Evolutionary conservation across 163 green algal species (phyloP).

Genomic region (Scenedesmus sp.): DNA sequence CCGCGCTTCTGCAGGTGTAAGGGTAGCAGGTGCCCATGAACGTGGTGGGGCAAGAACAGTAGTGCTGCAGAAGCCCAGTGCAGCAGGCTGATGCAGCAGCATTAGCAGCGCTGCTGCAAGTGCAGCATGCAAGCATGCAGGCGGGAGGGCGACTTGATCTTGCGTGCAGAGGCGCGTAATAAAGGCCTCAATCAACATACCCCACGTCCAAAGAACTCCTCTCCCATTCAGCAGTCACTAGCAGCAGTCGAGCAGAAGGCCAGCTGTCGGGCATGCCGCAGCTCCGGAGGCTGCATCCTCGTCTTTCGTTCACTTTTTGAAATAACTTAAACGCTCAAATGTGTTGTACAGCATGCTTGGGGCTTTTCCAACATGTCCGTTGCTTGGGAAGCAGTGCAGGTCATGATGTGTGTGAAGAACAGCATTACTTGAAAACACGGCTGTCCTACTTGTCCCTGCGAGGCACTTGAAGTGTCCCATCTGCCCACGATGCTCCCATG

Average conservation of each 20-base stretch:
- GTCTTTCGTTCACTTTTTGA: neutral
- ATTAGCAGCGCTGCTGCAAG: neutral
- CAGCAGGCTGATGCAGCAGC: neutral
- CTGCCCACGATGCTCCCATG: neutral
- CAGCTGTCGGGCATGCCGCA: neutral
- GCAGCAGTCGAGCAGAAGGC: conserved; percentile 4
- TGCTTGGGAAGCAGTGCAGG: neutral
- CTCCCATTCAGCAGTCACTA: conserved; percentile 24
- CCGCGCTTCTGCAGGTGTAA: conserved; percentile 36
- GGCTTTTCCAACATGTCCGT: neutral
- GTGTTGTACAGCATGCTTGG: neutral
- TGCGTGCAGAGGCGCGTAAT: neutral
- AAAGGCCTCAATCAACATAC: neutral
- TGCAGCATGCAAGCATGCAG: neutral
- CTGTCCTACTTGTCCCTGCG: neutral
- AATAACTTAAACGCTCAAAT: neutral
- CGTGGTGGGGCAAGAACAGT: too few species aligned
- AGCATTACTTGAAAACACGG: neutral
- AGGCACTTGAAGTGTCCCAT: neutral
- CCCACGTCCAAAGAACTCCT: conserved; percentile 30
- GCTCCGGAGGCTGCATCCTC: neutral
- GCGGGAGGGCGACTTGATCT: neutral
- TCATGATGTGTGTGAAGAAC: neutral
- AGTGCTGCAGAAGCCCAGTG: neutral
- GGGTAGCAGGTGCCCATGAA: too few species aligned